phyloP scores from a whole-genome alignment of 257 asterid species.

The Cruciata laevipes region DNA sequence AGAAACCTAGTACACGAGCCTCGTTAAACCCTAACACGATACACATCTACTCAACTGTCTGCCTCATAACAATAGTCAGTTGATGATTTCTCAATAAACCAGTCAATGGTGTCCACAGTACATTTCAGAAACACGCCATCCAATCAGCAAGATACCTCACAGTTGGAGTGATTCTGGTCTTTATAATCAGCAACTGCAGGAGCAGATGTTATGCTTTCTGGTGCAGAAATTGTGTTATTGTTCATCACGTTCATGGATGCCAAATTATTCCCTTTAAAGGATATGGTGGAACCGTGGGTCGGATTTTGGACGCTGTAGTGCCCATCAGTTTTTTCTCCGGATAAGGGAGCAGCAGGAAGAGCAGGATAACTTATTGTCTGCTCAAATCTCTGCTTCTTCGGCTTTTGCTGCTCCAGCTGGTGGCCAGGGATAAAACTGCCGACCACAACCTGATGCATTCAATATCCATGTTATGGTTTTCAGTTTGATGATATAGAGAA shows the following conservation, averaged over 20 bases:
- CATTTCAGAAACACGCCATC: neutral
- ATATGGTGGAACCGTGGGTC: slow-evolving; percentile 32
- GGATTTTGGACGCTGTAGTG: slow-evolving; percentile 33
- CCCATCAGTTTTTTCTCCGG: slow-evolving; percentile 36
- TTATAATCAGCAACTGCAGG: slow-evolving; percentile 45
- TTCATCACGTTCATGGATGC: slow-evolving; percentile 34
- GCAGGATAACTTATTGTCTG: slow-evolving; percentile 41
- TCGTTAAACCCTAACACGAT: slow-evolving; percentile 21
- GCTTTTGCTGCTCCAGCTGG: slow-evolving; percentile 40
- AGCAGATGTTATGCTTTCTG: slow-evolving; percentile 32
- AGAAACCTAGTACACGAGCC: slow-evolving; percentile 24
- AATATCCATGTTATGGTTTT: slow-evolving; percentile 15
- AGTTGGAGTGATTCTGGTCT: slow-evolving; percentile 37
- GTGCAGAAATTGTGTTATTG: slow-evolving; percentile 30
- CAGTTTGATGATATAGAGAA: neutral
- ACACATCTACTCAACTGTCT: slow-evolving; percentile 12
- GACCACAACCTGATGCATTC: slow-evolving; percentile 55
- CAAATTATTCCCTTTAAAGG: slow-evolving; percentile 45
- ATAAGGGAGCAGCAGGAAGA: slow-evolving; percentile 33
- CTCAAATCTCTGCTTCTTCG: slow-evolving; percentile 55
- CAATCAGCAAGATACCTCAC: slow-evolving; percentile 51
- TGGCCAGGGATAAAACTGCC: slow-evolving; percentile 60
- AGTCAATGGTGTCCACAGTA: slow-evolving; percentile 21
- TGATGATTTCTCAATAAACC: slow-evolving; percentile 17
- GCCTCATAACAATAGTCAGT: slow-evolving; percentile 24